These are phyloP conservation scores for Daedaleopsis sinensis DNA, from an alignment of 768 basidiomycete genomes.

Conservation along the genomic window DNA sequence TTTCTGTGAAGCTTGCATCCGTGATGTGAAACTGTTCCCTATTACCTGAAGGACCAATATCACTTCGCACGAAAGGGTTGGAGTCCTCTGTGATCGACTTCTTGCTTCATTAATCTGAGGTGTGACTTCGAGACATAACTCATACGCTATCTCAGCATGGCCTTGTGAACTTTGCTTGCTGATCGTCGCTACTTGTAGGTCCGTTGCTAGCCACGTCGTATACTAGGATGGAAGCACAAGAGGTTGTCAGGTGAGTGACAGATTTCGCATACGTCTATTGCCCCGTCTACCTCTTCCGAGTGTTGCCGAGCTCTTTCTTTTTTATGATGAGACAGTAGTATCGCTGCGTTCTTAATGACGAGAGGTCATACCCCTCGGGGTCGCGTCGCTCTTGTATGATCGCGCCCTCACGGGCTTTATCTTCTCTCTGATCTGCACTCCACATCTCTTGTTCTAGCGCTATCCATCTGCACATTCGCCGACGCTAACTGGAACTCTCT, in stretches of 20 bases:
- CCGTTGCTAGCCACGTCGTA: no score
- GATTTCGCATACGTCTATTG: neutral
- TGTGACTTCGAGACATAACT: neutral
- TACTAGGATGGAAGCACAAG: no score
- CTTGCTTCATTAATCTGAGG: neutral
- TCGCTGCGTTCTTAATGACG: neutral
- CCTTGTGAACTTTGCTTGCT: neutral
- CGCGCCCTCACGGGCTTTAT: neutral
- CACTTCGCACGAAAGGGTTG: neutral
- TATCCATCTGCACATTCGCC: no score
- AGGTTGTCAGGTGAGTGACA: neutral
- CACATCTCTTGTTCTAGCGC: neutral
- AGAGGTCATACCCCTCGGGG: neutral
- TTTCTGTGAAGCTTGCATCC: neutral
- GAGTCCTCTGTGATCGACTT: neutral
- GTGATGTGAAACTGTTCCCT: neutral
- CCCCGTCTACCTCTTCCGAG: neutral
- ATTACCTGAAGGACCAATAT: neutral
- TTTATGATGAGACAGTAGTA: neutral
- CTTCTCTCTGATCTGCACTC: slow-evolving; percentile 24
- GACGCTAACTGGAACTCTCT: no score
- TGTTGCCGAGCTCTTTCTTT: neutral
- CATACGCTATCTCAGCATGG: neutral
- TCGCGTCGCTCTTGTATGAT: neutral
- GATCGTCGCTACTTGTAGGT: neutral